Base-by-base conservation (phyloP, 345 rosid species). In the Dipteronia sinensis region DNA sequence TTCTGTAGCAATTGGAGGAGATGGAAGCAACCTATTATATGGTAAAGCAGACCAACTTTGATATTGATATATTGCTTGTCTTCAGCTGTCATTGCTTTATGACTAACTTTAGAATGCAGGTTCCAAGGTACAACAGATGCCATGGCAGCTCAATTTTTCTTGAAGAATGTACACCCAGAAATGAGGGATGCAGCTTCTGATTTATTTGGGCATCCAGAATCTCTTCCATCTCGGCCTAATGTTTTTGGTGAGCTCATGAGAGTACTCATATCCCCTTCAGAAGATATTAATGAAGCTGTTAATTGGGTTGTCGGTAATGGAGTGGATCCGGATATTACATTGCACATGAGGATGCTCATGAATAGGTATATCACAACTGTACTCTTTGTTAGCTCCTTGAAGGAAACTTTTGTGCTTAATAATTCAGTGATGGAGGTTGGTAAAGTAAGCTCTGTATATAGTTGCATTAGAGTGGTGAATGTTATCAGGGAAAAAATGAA, bases 71-170 rank as follows among this genome's bases (percentile, higher is more conserved):
- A 15, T n/a, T n/a, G 53, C 38, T 56, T 46, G 75, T 80, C 72
- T 73, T 40, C 17, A 4, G 40, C 29, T 75, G 17, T 40, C 3
- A 22, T 58, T 67, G 61, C 71, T 44, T 73, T 9, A 22, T 71
- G 71, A 53, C 74, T 78, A 59, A 29, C 71, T 55, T 68, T 53
- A 11, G 66, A 75, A 49, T 76, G 81, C 86, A 96, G 99, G 99
- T 93, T 94, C 79, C 98, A 91, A 81, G 90, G 90, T 69, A 94
- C 99, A 47, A 92, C 97, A n/a, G 97, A 96, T 80, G 98, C 99
- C 71, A 89, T 92, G 86, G 95, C 91, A 42, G 89, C 91, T 82
- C 99, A 96, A 71, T 96, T 96, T 86, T 94, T 96, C 89, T 82
- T 88, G 79, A 96, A 96, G 90, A 96, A 90, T 82, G 85, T 92